These are phyloP conservation scores for Aegilops bicornis DNA, from an alignment of 176 grass and related monocot species.

Conservation along the genomic window DNA sequence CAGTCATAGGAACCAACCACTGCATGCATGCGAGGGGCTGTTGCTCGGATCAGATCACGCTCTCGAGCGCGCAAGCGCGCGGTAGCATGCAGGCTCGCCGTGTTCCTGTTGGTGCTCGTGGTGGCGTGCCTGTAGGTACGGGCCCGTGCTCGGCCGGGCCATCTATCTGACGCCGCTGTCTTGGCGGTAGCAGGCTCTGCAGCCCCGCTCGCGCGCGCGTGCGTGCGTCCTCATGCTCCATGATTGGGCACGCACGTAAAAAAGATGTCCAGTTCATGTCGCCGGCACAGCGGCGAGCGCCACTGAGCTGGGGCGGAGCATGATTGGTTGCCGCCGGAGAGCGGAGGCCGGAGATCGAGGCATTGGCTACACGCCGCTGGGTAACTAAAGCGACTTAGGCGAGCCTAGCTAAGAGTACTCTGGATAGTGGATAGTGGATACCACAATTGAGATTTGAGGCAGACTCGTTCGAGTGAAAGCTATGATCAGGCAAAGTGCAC, in stretches of 20 bases:
- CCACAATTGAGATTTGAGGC: too few species aligned
- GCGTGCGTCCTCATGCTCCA: background rate
- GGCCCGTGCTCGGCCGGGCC: background rate
- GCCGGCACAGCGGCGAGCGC: background rate
- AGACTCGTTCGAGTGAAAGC: background rate
- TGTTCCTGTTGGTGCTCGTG: background rate
- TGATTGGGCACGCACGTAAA: background rate
- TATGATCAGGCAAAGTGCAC: background rate
- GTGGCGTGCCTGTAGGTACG: background rate
- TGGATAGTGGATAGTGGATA: too few species aligned
- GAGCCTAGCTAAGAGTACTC: too few species aligned
- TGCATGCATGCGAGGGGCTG: background rate
- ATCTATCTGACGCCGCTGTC: background rate
- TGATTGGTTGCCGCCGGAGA: background rate
- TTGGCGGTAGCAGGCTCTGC: background rate
- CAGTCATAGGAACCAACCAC: background rate
- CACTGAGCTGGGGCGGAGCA: background rate
- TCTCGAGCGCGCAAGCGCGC: background rate
- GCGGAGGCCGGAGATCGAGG: background rate
- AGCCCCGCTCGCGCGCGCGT: background rate
- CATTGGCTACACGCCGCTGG: too few species aligned
- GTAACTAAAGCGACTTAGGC: too few species aligned
- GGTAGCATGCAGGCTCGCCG: background rate
- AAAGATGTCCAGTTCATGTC: background rate
- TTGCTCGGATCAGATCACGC: slow-evolving; percentile 1